phyloP scores from a whole-genome alignment of 2,329 filamentous ascomycete species.

The Fusarium verrucosum region DNA sequence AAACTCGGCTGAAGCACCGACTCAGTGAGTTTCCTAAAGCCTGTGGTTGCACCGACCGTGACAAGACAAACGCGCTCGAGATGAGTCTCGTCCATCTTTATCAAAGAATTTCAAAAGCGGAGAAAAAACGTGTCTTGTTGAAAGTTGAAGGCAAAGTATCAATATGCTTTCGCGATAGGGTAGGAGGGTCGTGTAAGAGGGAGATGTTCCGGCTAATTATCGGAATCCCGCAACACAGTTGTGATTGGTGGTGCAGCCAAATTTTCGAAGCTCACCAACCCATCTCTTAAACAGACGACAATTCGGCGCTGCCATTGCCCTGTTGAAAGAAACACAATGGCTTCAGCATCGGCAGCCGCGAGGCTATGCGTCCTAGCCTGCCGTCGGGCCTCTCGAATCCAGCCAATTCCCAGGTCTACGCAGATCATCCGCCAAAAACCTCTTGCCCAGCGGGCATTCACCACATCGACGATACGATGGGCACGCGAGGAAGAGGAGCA shows the following conservation, averaged over 20 bases:
- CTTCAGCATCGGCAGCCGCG: slow-evolving; percentile 51
- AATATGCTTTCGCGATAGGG: slow-evolving; percentile 9
- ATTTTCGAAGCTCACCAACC: slow-evolving; percentile 45
- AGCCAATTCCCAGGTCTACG: slow-evolving; percentile 37
- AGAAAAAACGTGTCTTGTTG: background rate
- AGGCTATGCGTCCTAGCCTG: slow-evolving; percentile 51
- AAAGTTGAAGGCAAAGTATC: background rate
- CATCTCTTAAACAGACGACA: slow-evolving; percentile 34
- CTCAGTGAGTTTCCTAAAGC: slow-evolving; percentile 76
- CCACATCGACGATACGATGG: slow-evolving; percentile 46
- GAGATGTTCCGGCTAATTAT: slow-evolving; percentile 38
- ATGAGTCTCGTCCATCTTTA: slow-evolving; percentile 1
- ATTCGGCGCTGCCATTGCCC: slow-evolving; percentile 38
- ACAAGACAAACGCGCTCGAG: slow-evolving; percentile 72
- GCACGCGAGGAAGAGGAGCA: slow-evolving; percentile 34
- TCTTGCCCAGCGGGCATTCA: slow-evolving; percentile 44
- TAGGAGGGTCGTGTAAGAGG: slow-evolving; percentile 19
- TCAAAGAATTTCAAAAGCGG: background rate
- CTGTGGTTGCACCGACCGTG: slow-evolving; percentile 90
- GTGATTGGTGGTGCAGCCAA: slow-evolving; percentile 40
- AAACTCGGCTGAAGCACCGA: slow-evolving; percentile 71
- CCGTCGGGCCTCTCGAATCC: slow-evolving; percentile 44
- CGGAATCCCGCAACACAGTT: slow-evolving; percentile 26
- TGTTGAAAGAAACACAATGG: slow-evolving; percentile 47
- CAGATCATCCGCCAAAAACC: slow-evolving; percentile 39